Percentiles rank a stretch among this genome's conserved stretches.
phyloP scores from a whole-genome alignment of 2,329 filamentous ascomycete genomes.

The Cordyceps cicadae region DNA sequence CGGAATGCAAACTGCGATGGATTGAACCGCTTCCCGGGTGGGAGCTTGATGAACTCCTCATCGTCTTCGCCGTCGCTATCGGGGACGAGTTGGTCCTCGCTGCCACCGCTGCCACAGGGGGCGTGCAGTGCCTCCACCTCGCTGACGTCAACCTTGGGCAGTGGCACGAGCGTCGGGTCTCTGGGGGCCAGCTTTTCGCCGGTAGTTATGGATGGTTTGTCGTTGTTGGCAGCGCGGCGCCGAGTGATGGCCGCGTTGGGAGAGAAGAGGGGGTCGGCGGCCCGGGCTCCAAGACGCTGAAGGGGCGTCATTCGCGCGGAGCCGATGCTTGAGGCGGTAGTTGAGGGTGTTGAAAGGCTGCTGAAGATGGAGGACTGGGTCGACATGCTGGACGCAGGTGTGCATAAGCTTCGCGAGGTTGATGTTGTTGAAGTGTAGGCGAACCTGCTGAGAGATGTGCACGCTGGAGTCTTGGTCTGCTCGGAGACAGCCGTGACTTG shows the following conservation, averaged over 20 bases:
- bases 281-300: constrained; percentile 40
- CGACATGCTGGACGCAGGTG: constrained; percentile 29
- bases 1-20: constrained; percentile 40
- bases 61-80: constrained; percentile 42
- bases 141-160: constrained; percentile 45
- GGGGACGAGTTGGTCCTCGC: constrained; percentile 49
- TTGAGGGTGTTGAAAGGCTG: constrained; percentile 29
- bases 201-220: constrained; percentile 20
- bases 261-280: background rate
- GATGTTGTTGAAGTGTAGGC: constrained; percentile 19
- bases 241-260: background rate
- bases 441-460: constrained; percentile 26
- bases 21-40: constrained; percentile 29
- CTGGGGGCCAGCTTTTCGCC: constrained; percentile 23
- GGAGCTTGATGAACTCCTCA: constrained; percentile 18
- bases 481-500: constrained; percentile 16
- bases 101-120: constrained; percentile 31
- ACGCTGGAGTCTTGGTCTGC: constrained; percentile 14
- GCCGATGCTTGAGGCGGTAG: constrained; percentile 34
- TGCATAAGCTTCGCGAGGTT: constrained; percentile 18
- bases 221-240: background rate
- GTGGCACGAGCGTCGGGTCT: constrained; percentile 47
- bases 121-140: constrained; percentile 46
- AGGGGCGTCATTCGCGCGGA: constrained; percentile 42
- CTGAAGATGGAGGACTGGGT: constrained; percentile 30